phyloP scores from a whole-genome alignment of 2,329 filamentous ascomycete species.

The Colletotrichum sp. region DNA sequence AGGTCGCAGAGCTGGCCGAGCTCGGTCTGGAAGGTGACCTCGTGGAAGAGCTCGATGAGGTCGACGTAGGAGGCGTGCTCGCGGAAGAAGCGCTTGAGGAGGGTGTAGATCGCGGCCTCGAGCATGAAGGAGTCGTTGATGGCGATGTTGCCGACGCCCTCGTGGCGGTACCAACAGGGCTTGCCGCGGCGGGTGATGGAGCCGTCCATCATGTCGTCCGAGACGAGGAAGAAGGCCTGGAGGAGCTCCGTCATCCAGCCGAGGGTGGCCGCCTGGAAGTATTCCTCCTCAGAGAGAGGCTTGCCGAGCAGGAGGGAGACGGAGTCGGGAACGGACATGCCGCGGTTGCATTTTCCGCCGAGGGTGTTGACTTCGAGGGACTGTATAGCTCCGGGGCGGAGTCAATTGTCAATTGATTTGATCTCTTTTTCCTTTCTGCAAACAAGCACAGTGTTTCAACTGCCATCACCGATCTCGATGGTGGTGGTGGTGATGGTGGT shows the following conservation, averaged over 20 bases:
- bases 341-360: conserved; percentile 98
- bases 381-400: conserved; percentile 63
- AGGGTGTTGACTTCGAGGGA: conserved; percentile 81
- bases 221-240: conserved; percentile 98
- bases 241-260: conserved; percentile 99
- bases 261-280: conserved; percentile 85
- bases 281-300: conserved; percentile 79
- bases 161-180: conserved; percentile 95
- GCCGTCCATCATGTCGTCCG: conserved; percentile 97
- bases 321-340: conserved; percentile 96
- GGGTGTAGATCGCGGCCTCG: conserved; percentile 85
- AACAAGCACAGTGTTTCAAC: not conserved
- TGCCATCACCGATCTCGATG: not conserved
- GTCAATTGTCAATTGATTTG: not conserved
- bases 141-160: conserved; percentile 90
- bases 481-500: not conserved
- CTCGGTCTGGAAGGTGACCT: conserved; percentile 92
- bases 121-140: conserved; percentile 99
- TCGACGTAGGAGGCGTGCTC: conserved; percentile 87
- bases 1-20: conserved; percentile 94
- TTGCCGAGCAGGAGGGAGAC: conserved; percentile 77
- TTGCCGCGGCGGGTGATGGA: conserved; percentile 93
- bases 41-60: conserved; percentile 94
- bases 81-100: conserved; percentile 94
- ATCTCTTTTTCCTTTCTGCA: not conserved